Evolutionary conservation across 73 alveolate genomes (phyloP).

Genomic region (Blepharisma japonicum): DNA sequence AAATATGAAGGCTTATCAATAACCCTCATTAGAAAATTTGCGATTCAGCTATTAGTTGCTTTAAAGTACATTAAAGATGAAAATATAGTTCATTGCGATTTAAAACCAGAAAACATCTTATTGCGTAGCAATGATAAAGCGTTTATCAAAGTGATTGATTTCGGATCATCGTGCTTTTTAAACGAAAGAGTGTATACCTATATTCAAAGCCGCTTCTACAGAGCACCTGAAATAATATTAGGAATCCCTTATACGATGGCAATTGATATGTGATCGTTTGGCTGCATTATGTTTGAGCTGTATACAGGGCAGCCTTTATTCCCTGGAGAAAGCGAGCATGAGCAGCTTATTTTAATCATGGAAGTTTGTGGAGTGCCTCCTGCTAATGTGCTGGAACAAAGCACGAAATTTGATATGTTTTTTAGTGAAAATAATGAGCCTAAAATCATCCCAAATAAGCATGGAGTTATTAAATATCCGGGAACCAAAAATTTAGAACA

Average conservation of each 20-base stretch:
- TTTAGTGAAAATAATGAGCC: constrained; percentile 1
- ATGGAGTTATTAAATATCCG: background rate
- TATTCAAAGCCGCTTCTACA: constrained; percentile 32
- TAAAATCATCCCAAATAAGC: background rate
- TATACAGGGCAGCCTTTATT: constrained; percentile 31
- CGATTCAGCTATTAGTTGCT: constrained; percentile 6
- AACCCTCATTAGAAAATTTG: constrained; percentile 15
- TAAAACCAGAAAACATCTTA: constrained; percentile 30
- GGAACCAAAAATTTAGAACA: background rate
- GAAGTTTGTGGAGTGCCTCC: constrained; percentile 25
- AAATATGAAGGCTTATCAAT: constrained; percentile 19
- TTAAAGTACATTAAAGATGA: background rate
- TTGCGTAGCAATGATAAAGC: constrained; percentile 11
- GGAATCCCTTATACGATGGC: constrained; percentile 30
- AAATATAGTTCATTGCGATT: constrained; percentile 25
- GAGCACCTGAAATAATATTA: constrained; percentile 33
- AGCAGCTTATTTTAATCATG: background rate
- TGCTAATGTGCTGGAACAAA: background rate
- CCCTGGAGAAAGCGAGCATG: constrained; percentile 32
- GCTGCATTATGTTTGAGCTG: constrained; percentile 27
- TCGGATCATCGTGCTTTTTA: constrained; percentile 30
- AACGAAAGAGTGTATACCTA: constrained; percentile 23
- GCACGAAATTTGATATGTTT: background rate
- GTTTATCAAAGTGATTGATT: constrained; percentile 14
- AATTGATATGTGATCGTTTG: constrained; percentile 30